Evolutionary conservation across 257 asterid genomes (phyloP), one percentile per base, ranked within the genome.

Genomic region (Sherardia arvensis): DNA sequence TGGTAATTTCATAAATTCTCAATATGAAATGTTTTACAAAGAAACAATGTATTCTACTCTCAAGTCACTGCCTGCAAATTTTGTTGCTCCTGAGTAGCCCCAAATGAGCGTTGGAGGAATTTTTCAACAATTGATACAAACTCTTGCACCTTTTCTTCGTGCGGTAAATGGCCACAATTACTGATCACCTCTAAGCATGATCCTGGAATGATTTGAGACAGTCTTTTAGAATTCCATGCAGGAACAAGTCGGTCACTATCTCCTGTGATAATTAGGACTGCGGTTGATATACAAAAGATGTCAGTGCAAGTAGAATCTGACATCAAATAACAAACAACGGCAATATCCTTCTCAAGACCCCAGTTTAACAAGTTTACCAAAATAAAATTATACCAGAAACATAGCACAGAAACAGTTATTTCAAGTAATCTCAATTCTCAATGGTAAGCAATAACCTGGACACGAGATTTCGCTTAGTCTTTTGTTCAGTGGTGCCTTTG

Each of bases 161-260:
- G 96, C 26, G 99, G 99, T 66, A 90, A 67, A 76, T 93, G 99
- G 66, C 99, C 97, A 67, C 97, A 93, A 3, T 85, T 84, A 87
- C 81, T 81, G 83, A 93, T 93, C 59, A 79, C 63, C 75, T 87
- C 88, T 17, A 84, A 80, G 63, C 47, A 62, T 53, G 91, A 80
- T 74, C 95, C 97, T 26, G 95, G 90, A 74, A 93, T 90, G 72
- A 86, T 84, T 74, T 77, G 79, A 30, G 97, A 85, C 66, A 93
- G 94, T 70, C 79, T 87, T 77, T 78, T 76, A 9, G 96, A 69
- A 65, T 93, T 93, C 97, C 99, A 93, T 25, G 88, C 59, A 0
- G 97, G 99, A 30, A 92, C 97, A 36, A 89, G 81, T 32, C 99
- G 94, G 79, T 92, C 99, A 1, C 81, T 82, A 59, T 89, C 99